Conservation (phyloP, 2,329 filamentous ascomycete genomes). For the Penicillium polonicum region DNA sequence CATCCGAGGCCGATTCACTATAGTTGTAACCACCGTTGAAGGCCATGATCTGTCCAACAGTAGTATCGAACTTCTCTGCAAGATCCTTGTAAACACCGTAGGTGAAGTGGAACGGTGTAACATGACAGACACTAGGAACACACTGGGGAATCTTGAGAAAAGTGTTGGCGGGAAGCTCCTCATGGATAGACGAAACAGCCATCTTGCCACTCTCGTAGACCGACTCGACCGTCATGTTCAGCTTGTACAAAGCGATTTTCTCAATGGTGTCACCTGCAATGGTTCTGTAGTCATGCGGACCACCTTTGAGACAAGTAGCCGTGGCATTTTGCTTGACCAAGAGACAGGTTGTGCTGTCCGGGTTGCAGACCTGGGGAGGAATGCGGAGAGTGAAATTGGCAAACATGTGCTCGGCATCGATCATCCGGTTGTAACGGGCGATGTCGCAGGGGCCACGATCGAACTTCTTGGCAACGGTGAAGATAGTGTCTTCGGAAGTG, state of each 20-base stretch:
- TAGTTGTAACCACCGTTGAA: slow-evolving; percentile 16
- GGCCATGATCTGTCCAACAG: slow-evolving; percentile 15
- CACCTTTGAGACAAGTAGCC: slow-evolving; percentile 5
- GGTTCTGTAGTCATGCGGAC: slow-evolving; percentile 9
- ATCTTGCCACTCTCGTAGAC: background rate
- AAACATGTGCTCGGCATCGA: slow-evolving; percentile 6
- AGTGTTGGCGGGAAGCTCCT: background rate
- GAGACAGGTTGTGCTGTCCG: slow-evolving; percentile 5
- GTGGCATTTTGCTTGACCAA: slow-evolving; percentile 5
- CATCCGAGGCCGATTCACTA: slow-evolving; percentile 1
- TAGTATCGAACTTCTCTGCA: slow-evolving; percentile 10
- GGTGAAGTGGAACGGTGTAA: slow-evolving; percentile 10
- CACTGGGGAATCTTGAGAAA: slow-evolving; percentile 15
- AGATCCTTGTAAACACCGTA: slow-evolving; percentile 17
- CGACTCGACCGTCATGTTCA: slow-evolving; percentile 5
- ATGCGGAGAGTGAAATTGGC: slow-evolving; percentile 1
- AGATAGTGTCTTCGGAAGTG: slow-evolving; percentile 9
- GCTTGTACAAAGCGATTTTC: slow-evolving; percentile 8
- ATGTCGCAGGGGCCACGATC: slow-evolving; percentile 7
- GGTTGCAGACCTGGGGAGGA: slow-evolving; percentile 6
- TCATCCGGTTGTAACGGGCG: slow-evolving; percentile 4
- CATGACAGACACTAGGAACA: slow-evolving; percentile 8
- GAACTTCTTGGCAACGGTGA: slow-evolving; percentile 6
- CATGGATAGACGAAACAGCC: background rate
- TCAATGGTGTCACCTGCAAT: slow-evolving; percentile 11